Evolutionary conservation across 768 basidiomycete species (phyloP).

Genomic region (Agrocybe pediades): DNA sequence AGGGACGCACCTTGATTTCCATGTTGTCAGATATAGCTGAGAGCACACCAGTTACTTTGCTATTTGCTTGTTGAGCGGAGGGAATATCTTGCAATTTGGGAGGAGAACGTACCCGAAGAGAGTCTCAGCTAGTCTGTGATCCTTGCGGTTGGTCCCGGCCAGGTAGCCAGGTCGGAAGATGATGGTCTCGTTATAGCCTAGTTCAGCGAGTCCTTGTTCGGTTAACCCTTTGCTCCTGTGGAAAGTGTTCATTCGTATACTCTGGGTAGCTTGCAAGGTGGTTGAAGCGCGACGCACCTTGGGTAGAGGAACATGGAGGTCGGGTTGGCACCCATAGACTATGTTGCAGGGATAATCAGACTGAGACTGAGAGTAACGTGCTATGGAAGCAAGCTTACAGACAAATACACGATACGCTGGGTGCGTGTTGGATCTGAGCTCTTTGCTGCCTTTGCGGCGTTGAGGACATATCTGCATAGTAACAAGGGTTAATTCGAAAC

Average conservation of each 20-base stretch:
- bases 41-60: slow-evolving; percentile 35
- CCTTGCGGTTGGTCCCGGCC: slow-evolving; percentile 44
- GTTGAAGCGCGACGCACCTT: slow-evolving; percentile 31
- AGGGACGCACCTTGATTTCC: slow-evolving; percentile 46
- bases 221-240: slow-evolving; percentile 75
- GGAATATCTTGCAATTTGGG: neutral
- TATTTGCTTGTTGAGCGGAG: slow-evolving; percentile 17
- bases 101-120: slow-evolving; percentile 39
- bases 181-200: slow-evolving; percentile 74
- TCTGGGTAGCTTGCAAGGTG: neutral
- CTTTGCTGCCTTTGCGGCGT: slow-evolving; percentile 68
- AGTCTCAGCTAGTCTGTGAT: slow-evolving; percentile 40
- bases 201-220: slow-evolving; percentile 61
- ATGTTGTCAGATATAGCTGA: slow-evolving; percentile 38
- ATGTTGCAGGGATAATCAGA: neutral
- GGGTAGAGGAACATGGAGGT: slow-evolving; percentile 54
- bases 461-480: slow-evolving; percentile 64
- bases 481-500: neutral
- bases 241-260: neutral
- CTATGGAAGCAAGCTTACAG: slow-evolving; percentile 56
- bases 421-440: slow-evolving; percentile 39
- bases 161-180: slow-evolving; percentile 68
- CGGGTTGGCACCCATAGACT: slow-evolving; percentile 53
- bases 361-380: neutral
- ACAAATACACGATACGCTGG: slow-evolving; percentile 73